Conservation (phyloP, 2,329 filamentous ascomycete genomes). For the Clarireedia homoeocarpa region DNA sequence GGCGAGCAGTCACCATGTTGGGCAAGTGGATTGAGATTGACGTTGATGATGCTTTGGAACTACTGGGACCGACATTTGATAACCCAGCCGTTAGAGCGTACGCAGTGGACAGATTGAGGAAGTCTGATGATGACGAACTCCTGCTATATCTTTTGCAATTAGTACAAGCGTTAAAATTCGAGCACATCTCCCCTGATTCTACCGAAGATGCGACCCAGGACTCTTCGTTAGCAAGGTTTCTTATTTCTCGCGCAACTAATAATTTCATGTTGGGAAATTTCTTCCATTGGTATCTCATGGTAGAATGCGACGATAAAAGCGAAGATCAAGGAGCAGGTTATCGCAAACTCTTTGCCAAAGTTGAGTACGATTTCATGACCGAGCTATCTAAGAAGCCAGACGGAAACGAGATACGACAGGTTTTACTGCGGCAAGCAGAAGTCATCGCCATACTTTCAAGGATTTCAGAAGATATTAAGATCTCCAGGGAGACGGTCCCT, state of each 20-base stretch:
- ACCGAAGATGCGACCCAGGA: conserved; percentile 58
- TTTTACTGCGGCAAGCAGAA: conserved; percentile 79
- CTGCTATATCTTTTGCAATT: conserved; percentile 87
- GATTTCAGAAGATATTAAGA: conserved; percentile 81
- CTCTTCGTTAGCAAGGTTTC: conserved; percentile 80
- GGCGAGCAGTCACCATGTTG: conserved; percentile 83
- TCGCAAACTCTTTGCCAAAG: conserved; percentile 80
- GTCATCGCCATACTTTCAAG: conserved; percentile 80
- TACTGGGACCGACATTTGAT: conserved; percentile 87
- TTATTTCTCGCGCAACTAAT: conserved; percentile 78
- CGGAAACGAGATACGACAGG: conserved; percentile 66
- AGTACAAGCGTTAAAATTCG: conserved; percentile 92
- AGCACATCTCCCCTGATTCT: conserved; percentile 59
- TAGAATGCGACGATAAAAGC: conserved; percentile 75
- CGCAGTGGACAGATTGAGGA: conserved; percentile 83
- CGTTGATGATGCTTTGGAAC: conserved; percentile 89
- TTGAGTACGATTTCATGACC: conserved; percentile 93
- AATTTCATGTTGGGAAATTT: conserved; percentile 92
- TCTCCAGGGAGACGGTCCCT: conserved; percentile 61
- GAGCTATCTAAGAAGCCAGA: conserved; percentile 66
- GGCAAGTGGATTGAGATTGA: conserved; percentile 95
- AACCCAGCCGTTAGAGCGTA: conserved; percentile 84
- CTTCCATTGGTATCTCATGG: conserved; percentile 97
- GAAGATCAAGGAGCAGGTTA: conserved; percentile 67
- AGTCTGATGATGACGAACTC: conserved; percentile 87